Conservation (phyloP, 352 stramenopile genomes). For the Thalassiosira mediterranea region DNA sequence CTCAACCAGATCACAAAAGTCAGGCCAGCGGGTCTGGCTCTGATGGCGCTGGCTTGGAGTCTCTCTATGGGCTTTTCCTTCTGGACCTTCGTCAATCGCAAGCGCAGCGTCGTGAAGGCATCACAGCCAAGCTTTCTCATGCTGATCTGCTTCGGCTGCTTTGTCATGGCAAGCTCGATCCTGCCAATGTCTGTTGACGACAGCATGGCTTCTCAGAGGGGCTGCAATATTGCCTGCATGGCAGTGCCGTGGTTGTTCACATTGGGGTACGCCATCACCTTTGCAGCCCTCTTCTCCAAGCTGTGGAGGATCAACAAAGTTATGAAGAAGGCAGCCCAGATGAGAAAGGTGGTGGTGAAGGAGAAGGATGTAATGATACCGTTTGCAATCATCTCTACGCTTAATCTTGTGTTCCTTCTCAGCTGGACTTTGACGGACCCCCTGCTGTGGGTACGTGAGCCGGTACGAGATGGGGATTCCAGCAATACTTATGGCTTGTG, state of each 20-base stretch:
- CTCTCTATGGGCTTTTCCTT: too few relatives aligned
- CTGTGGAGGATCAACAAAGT: constrained; percentile 46
- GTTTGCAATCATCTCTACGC: constrained; percentile 31
- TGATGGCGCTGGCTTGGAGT: constrained; percentile 29
- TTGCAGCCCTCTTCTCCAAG: constrained; percentile 44
- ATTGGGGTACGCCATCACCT: constrained; percentile 33
- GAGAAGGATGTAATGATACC: constrained; percentile 30
- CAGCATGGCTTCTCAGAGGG: constrained; percentile 9
- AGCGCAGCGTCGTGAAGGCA: constrained; percentile 29
- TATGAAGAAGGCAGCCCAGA: constrained; percentile 9
- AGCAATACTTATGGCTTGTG: constrained; percentile 56
- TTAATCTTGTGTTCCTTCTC: constrained; percentile 49
- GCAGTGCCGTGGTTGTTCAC: constrained; percentile 45
- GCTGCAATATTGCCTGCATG: constrained; percentile 38
- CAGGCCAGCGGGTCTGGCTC: constrained; percentile 37
- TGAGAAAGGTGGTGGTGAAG: constrained; percentile 13
- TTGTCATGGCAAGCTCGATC: constrained; percentile 47
- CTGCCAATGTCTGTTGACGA: constrained; percentile 50
- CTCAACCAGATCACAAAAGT: constrained; percentile 42
- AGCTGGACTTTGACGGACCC: constrained; percentile 59
- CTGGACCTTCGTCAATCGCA: too few relatives aligned
- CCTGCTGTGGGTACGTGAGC: constrained; percentile 37
- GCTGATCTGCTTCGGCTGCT: constrained; percentile 37
- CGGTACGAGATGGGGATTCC: constrained; percentile 7
- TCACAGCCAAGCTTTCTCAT: constrained; percentile 58